Percentiles rank a stretch among this genome's conserved stretches.
phyloP scores from a whole-genome alignment of 208 protist genomes.

The Leptomonas seymouri region DNA sequence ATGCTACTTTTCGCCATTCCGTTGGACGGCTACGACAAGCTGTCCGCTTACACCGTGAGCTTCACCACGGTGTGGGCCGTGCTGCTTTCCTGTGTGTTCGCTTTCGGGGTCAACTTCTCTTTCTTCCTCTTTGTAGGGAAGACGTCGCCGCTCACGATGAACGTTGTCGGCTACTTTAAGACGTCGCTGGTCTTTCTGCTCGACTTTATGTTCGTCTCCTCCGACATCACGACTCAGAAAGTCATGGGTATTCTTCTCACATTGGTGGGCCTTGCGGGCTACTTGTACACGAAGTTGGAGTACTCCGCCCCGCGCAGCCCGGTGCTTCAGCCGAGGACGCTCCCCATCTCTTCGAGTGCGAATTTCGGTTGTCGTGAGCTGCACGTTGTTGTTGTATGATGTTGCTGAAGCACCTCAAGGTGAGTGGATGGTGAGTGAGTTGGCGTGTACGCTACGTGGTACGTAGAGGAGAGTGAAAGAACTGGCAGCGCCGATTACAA shows the following conservation, averaged over 20 bases:
- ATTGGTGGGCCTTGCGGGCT: conserved; percentile 62
- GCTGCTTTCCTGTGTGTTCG: conserved; percentile 75
- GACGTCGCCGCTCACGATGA: conserved; percentile 87
- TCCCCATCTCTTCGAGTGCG: not conserved
- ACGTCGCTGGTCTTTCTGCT: conserved; percentile 73
- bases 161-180: conserved; percentile 87
- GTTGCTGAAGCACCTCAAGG: not conserved
- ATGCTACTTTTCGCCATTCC: conserved; percentile 77
- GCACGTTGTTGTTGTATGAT: conserved; percentile 5
- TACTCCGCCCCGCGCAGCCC: conserved; percentile 1
- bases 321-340: not conserved
- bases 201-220: conserved; percentile 58
- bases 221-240: conserved; percentile 33
- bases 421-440: not conserved
- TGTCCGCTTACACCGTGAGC: conserved; percentile 57
- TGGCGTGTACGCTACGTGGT: no score
- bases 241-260: conserved; percentile 59
- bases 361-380: conserved; percentile 2
- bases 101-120: conserved; percentile 91
- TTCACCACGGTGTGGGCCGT: conserved; percentile 65
- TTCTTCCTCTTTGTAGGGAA: conserved; percentile 87
- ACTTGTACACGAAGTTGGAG: conserved; percentile 48
- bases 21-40: conserved; percentile 52
- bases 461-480: no score
- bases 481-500: no score